These are phyloP conservation scores for Bimuria novae-zelandiae DNA, from an alignment of 2,329 filamentous ascomycete species.

Conservation along the genomic window DNA sequence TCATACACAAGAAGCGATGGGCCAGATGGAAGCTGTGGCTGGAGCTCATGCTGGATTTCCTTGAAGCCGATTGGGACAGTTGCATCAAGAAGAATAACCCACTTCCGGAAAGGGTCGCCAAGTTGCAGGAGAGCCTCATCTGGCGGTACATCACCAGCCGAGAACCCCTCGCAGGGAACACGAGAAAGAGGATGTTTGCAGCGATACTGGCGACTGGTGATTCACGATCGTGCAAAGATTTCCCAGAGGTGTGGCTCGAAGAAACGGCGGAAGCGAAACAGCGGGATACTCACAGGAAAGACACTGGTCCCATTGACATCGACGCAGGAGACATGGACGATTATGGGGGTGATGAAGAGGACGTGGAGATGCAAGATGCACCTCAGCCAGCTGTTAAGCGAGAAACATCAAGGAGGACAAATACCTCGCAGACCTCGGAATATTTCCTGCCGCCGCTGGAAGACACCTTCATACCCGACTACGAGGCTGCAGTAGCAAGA, in stretches of 20 bases:
- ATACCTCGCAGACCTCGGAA: too few relatives aligned
- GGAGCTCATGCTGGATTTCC: slow-evolving; percentile 74
- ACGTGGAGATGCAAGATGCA: slow-evolving; percentile 27
- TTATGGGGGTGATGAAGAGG: slow-evolving; percentile 48
- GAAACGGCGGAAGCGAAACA: slow-evolving; percentile 60
- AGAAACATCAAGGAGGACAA: too few relatives aligned
- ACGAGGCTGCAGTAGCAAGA: slow-evolving; percentile 27
- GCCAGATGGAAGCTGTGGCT: slow-evolving; percentile 80
- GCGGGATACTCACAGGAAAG: slow-evolving; percentile 56
- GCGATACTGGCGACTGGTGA: slow-evolving; percentile 71
- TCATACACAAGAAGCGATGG: slow-evolving; percentile 75
- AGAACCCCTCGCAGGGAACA: slow-evolving; percentile 42
- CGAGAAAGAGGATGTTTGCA: slow-evolving; percentile 61
- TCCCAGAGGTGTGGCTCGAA: slow-evolving; percentile 68
- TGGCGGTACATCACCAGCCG: slow-evolving; percentile 60
- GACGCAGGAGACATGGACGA: slow-evolving; percentile 61
- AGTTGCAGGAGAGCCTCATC: slow-evolving; percentile 62
- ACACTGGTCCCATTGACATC: slow-evolving; percentile 64
- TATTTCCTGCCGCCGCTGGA: slow-evolving; percentile 7
- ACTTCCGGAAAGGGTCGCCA: slow-evolving; percentile 18
- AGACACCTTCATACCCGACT: slow-evolving; percentile 11
- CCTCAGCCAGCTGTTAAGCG: slow-evolving; percentile 9
- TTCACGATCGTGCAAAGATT: slow-evolving; percentile 57
- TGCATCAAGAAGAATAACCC: slow-evolving; percentile 47
- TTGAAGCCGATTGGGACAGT: slow-evolving; percentile 72